Base-by-base conservation (phyloP, 441 rosid genomes). In the Erodium trifolium region DNA sequence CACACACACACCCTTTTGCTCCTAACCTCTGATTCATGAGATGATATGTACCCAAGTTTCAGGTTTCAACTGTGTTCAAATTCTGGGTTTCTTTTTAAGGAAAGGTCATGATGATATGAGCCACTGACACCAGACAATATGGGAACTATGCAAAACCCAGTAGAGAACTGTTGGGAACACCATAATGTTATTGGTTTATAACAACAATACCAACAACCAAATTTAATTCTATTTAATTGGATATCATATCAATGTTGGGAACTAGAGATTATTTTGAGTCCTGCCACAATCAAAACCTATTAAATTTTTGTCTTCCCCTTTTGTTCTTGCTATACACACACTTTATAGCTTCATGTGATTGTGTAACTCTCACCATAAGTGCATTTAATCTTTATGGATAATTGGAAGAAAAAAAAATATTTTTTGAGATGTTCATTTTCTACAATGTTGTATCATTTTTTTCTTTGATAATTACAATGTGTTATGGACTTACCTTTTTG, bases 61-160 rank as follows among this genome's bases (percentile, higher is more conserved):
- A 31, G 34, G 34, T 31, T 31, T 31, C 34, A 31, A 60, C 11
- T 63, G 41, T 41, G 68, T 55, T 23, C 35, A 55, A 73, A 70
- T 34, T 19, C 51, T 67, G 70, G 62, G 79, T 74, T 81, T 72
- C 79, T 69, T 64, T 64, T 67, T 65, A 71, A 67, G 78, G 80
- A 77, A 81, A 83, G 65, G 71, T 68, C 70, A 81, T 81, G 71
- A 79, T 83, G 78, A 59, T 41, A 47, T 47, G 53, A 12, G 63
- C 63, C 63, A 64, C 80, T 78, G 83, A 70, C 75, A 74, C 67
- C 78, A 68, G 76, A 73, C 80, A 70, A 53, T 75, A 79, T 81
- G 79, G 80, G 87, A 75, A 81, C 81, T 78, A 76, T 72, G 84
- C 87, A 73, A 76, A 59, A 43, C 49, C 71, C 78, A 73, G 6